Evolutionary conservation across 164 flowering plant genomes (phyloP), one percentile per base, ranked within the genome.

Genomic region (Vitis labrusca): DNA sequence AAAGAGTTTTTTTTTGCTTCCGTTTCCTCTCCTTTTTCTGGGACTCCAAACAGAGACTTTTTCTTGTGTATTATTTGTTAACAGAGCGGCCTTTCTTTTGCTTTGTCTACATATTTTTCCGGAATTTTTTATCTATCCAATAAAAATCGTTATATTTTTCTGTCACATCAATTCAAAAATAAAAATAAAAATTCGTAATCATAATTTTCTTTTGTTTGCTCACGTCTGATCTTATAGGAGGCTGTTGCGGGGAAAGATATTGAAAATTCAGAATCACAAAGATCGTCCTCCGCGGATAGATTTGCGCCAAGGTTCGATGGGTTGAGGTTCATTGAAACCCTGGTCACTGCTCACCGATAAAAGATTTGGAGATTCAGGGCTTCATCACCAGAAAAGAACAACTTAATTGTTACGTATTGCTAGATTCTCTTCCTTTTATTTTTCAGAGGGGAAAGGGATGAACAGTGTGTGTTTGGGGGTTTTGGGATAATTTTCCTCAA

Each of bases 261-360:
- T 0, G 71, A 69, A 23, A 49, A 72, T 10, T 67, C 69, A 19
- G 15, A 51, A 15, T 53, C 73, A n/a, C 37, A 53, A 27, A 63
- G 65, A 37, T 62, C 81, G 10, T 14, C 78, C 48, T 70, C 79
- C 2, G 62, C 67, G 2, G 88, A 86, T 0, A 83, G 83, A 68
- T 88, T 86, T 68, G 86, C 83, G 29, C 92, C 90, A 47, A 82
- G 76, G 76, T 85, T 88, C 59, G 92, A 86, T 54, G 92, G 92
- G 2, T 64, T 88, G 78, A 82, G 90, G 64, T 88, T 88, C 72
- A 86, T 88, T 37, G 92, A 88, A 69, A 86, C 92, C 0, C 79
- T 88, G 72, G 79, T 88, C 49, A 88, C 92, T 54, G 92, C 88
- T 57, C 92, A 88, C 72, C 75, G 92, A 79, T 88, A 66, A 37